Percentiles rank a stretch among this genome's conserved stretches.
These are phyloP conservation scores for Colletotrichum scovillei DNA, from an alignment of 2,329 filamentous ascomycete species.

Conservation along the genomic window DNA sequence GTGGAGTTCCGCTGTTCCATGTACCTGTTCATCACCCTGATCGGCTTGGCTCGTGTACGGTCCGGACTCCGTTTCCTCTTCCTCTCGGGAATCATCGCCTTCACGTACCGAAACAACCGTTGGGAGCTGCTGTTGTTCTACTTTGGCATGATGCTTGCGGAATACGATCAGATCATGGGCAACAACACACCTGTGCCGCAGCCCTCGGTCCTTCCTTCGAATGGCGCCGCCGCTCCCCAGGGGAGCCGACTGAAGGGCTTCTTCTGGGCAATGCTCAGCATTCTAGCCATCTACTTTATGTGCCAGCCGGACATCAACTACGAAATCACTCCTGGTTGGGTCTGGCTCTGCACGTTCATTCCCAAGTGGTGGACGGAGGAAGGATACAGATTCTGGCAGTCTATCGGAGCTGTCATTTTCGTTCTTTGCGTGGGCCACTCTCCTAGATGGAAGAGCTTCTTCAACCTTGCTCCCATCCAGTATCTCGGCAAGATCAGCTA, in stretches of 20 bases:
- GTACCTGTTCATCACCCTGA: constrained; percentile 64
- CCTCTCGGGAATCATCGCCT: constrained; percentile 54
- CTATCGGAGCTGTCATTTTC: constrained; percentile 63
- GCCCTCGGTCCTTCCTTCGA: constrained; percentile 37
- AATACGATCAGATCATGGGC: constrained; percentile 62
- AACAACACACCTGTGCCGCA: constrained; percentile 42
- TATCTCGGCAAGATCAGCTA: constrained; percentile 72
- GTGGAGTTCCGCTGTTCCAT: constrained; percentile 70
- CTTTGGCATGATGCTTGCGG: constrained; percentile 65
- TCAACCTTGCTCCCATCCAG: constrained; percentile 61
- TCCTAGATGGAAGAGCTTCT: constrained; percentile 59
- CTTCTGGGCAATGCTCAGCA: constrained; percentile 53
- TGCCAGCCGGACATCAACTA: constrained; percentile 55
- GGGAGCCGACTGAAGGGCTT: constrained; percentile 21
- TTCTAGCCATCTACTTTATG: constrained; percentile 65
- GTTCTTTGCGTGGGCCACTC: constrained; percentile 62
- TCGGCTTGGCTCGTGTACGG: constrained; percentile 61
- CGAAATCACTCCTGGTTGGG: constrained; percentile 62
- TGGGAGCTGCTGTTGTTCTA: constrained; percentile 65
- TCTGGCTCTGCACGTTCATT: constrained; percentile 58
- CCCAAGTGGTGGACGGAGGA: constrained; percentile 61
- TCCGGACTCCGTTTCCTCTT: constrained; percentile 54
- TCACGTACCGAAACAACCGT: constrained; percentile 58
- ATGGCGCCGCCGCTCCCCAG: constrained; percentile 35
- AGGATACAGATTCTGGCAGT: constrained; percentile 68